phyloP scores from a whole-genome alignment of 2,329 filamentous ascomycete genomes.

The Rugonectria rugulosa region DNA sequence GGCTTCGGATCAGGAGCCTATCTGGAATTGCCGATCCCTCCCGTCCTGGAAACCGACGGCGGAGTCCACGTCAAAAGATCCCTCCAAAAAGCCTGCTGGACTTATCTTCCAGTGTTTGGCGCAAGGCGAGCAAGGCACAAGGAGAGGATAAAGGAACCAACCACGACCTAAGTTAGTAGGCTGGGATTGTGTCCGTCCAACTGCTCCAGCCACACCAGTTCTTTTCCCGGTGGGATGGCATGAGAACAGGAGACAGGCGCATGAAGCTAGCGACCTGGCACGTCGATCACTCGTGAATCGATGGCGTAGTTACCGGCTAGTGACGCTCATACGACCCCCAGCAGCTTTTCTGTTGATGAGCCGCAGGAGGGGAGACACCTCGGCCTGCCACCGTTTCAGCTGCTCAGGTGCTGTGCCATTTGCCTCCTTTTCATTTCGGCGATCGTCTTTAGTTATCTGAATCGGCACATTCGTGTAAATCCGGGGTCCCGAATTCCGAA shows the following conservation, averaged over 20 bases:
- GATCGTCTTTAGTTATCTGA: too few species aligned
- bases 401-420: too few species aligned
- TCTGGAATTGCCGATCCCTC: conserved; percentile 21
- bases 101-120: conserved; percentile 9
- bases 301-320: neutral
- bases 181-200: too few species aligned
- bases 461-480: neutral
- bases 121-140: neutral
- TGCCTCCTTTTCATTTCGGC: too few species aligned
- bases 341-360: neutral
- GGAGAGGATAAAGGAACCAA: neutral
- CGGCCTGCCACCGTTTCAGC: neutral
- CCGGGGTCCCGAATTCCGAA: conserved; percentile 2
- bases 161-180: neutral
- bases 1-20: conserved; percentile 17
- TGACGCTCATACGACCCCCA: neutral
- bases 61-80: conserved; percentile 19
- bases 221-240: neutral
- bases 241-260: neutral
- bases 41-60: conserved; percentile 15
- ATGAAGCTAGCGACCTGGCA: neutral
- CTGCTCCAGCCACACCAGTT: neutral
- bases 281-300: conserved; percentile 3
- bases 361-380: conserved; percentile 2
- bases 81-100: conserved; percentile 1